These are phyloP conservation scores for Plantago elongata DNA, from an alignment of 257 asterid genomes.

Conservation along the genomic window DNA sequence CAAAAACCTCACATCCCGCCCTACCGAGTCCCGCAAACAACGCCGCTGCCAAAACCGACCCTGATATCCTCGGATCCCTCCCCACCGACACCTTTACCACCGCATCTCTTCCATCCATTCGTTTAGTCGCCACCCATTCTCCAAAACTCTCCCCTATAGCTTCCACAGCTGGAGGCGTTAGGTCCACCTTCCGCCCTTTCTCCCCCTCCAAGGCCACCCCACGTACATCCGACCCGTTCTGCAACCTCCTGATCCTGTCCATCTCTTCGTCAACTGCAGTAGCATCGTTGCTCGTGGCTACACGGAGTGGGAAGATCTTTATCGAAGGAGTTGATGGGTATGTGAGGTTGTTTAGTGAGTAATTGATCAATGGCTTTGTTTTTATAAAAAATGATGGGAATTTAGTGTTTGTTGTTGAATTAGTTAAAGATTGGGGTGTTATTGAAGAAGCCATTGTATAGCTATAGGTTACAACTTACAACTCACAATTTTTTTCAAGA, in stretches of 20 bases:
- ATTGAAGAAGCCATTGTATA: constrained; percentile 45
- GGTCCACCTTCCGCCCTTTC: constrained; percentile 61
- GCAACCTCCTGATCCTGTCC: constrained; percentile 73
- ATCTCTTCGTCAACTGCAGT: constrained; percentile 64
- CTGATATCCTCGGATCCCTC: constrained; percentile 79
- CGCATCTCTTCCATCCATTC: constrained; percentile 20
- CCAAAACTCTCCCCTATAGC: constrained; percentile 92
- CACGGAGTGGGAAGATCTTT: constrained; percentile 17
- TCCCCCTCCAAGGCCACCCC: constrained; percentile 89
- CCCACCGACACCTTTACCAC: constrained; percentile 67
- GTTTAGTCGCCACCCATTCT: constrained; percentile 78
- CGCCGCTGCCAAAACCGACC: constrained; percentile 54
- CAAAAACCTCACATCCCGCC: constrained; percentile 68
- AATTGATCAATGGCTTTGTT: constrained; percentile 23
- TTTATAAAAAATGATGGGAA: constrained; percentile 26
- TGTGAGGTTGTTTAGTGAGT: constrained; percentile 21
- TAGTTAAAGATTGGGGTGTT: constrained; percentile 26
- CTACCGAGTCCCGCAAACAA: constrained; percentile 63
- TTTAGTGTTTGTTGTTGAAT: constrained; percentile 25
- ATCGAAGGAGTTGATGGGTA: constrained; percentile 20
- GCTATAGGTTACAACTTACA: constrained; percentile 19
- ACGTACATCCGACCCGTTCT: constrained; percentile 89
- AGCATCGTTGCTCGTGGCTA: constrained; percentile 41
- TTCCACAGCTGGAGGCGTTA: constrained; percentile 84
- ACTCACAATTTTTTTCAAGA: constrained; percentile 4